Base-by-base conservation (phyloP, 371 early-diverging fungal species). In the Mortierella sp. region DNA sequence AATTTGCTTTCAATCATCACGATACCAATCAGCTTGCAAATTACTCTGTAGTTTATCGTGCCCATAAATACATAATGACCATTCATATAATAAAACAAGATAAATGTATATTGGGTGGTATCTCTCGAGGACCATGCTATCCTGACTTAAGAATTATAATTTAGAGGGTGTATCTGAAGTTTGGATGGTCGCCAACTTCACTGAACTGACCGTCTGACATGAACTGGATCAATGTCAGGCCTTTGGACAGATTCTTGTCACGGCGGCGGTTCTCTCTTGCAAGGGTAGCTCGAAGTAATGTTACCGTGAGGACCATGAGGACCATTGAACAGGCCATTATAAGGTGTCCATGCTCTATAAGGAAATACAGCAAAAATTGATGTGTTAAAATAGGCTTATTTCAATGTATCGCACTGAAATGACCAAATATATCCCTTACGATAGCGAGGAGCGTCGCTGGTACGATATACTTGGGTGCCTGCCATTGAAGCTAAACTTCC, bases 391-490 rank as follows among this genome's bases (percentile, higher is more conserved):
- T 60, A 60, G 10, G 3, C 20, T 37, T 16, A 3, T 20, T 4
- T 28, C 26, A 28, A n/a, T n/a, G n/a, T n/a, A n/a, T n/a, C n/a
- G n/a, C n/a, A n/a, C n/a, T n/a, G n/a, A 49, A 22, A 61, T 49
- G 9, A 26, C 0, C 14, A 5, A 20, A 18, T 3, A 18, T 32
- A 6, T 54, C 8, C 6, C 72, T 30, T 78, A 78, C 73, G 70
- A 28, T 73, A 78, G 16, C 78, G 78, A 1, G 94, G 94, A 5
- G 87, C 89, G 62, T 94, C 93, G 24, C 83, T 70, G 11, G 83
- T 78, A 39, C 92, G 88, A 66, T 93, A 94, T 14, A 90, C 85
- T 65, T 90, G 92, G 14, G 91, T 89, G 35, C 91, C 90, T 63
- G 87, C 84, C 66, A 77, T 71, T 12, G 74, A 54, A 11, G 91